A percentile compares a stretch with the other conserved stretches of the same genome.
Conservation (phyloP, 345 rosid genomes). For the Aethionema arabicum region DNA sequence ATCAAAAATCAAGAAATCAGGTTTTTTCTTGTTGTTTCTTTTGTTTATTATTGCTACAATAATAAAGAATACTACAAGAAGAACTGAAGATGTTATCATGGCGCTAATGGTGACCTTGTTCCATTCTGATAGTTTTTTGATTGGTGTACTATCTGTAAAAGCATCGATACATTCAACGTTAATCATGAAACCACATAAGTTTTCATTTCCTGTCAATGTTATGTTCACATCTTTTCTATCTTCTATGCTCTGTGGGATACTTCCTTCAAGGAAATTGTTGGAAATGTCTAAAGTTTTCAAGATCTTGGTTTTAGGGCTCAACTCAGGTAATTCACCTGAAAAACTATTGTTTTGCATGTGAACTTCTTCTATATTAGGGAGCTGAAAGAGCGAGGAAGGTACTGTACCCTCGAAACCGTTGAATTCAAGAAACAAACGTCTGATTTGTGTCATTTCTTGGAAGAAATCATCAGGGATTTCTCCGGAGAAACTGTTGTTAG, state of each 20-base stretch:
- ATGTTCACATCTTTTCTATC: slow-evolving; percentile 32
- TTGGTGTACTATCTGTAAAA: too few relatives aligned
- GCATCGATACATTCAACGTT: slow-evolving; percentile 42
- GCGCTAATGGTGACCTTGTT: neutral
- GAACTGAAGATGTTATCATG: neutral
- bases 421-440: slow-evolving; percentile 56
- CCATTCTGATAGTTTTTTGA: neutral
- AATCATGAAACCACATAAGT: slow-evolving; percentile 58
- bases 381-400: slow-evolving; percentile 47
- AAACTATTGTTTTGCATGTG: slow-evolving; percentile 65
- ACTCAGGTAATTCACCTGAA: slow-evolving; percentile 58
- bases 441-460: slow-evolving; percentile 47
- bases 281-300: slow-evolving; percentile 49
- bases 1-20: slow-evolving; percentile 47
- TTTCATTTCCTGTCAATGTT: slow-evolving; percentile 40
- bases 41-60: slow-evolving; percentile 18
- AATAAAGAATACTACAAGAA: slow-evolving; percentile 35
- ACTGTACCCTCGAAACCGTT: slow-evolving; percentile 59
- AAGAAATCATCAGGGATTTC: slow-evolving; percentile 56
- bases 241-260: slow-evolving; percentile 44
- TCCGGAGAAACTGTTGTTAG: slow-evolving; percentile 59
- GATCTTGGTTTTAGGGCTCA: slow-evolving; percentile 26
- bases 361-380: slow-evolving; percentile 53
- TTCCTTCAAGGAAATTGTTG: slow-evolving; percentile 59
- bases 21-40: slow-evolving; percentile 29